Evolutionary conservation across 306 rosid species (phyloP), one percentile per base, ranked within the genome.

Genomic region (Trifolium dubium): DNA sequence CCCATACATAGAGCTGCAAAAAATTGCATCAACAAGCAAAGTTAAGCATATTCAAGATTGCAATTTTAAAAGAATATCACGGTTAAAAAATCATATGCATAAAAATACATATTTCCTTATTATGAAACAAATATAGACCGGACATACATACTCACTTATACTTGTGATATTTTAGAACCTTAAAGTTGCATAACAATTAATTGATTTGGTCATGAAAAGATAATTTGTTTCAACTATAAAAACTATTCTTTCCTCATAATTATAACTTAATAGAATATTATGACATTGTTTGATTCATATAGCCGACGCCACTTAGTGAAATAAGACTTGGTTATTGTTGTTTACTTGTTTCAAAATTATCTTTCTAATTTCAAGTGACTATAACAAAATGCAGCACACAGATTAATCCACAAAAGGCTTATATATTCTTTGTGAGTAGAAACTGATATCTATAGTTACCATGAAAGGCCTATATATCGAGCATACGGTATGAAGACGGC

Each of bases 381-480:
- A 44, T 44, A 44, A 44, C 40, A 11, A 44, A 44, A 77, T 54
- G 67, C 70, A 69, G 32, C 72, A 67, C 18, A 63, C 3, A n/a
- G 37, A 28, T 53, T 56, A 75, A 58, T 40, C 46, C 18, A 9
- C 41, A 49, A 43, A 70, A 71, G 0, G 0, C 15, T 70, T 70
- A 71, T 50, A 14, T 18, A 50, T 15, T 50, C 6, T 39, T 30
- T 53, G 18, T 50, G 44, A 81, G 62, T 40, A 62, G 66, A 82
- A 67, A 41, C 54, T 65, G 66, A 64, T 54, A 56, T 13, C 69
- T 9, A 50, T 72, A 49, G 53, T 46, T 86, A 93, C 97, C 98
- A 90, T 81, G 77, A 93, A 87, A 72, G 97, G 97, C 79, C 89
- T 89, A 77, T 93, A 93, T 67, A 93, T 87, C 46, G 58, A 82